These are phyloP conservation scores for Fusarium xyrophilum DNA, from an alignment of 2,329 filamentous ascomycete species.

Conservation along the genomic window DNA sequence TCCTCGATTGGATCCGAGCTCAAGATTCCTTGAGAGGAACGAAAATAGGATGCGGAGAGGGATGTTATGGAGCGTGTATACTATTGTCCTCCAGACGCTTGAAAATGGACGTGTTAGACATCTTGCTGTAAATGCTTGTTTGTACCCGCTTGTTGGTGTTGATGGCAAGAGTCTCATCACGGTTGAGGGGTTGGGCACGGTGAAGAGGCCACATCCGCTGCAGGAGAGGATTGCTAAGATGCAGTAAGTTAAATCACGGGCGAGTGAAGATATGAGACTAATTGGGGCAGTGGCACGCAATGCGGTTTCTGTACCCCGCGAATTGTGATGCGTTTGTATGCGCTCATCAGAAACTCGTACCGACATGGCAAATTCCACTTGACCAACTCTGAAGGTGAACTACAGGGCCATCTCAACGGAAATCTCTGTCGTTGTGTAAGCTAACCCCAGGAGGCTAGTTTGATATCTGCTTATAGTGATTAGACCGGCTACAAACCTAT, in stretches of 20 bases:
- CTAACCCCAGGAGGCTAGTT: fast-evolving
- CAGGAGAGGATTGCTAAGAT: constrained; percentile 5
- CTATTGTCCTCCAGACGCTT: neutral
- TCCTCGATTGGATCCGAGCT: neutral
- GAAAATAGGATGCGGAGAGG: neutral
- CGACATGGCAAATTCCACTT: neutral
- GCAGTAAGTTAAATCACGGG: neutral
- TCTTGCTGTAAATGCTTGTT: neutral
- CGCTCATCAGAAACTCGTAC: neutral
- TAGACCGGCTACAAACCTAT: constrained; percentile 5
- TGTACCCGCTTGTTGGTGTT: constrained; percentile 1
- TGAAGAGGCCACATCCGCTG: neutral
- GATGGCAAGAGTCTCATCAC: constrained; percentile 5
- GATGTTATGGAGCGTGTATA: neutral
- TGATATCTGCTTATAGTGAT: fast-evolving
- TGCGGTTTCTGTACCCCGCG: neutral
- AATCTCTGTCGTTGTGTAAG: neutral
- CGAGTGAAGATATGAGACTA: fast-evolving
- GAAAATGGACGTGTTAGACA: neutral
- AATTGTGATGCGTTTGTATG: constrained; percentile 3
- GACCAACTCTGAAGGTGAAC: neutral
- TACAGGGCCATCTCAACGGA: neutral
- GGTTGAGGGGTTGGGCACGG: neutral
- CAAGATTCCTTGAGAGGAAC: neutral
- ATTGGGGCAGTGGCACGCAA: neutral